Base-by-base conservation (phyloP, 2,329 filamentous ascomycete genomes). In the Aspergillus sp. region DNA sequence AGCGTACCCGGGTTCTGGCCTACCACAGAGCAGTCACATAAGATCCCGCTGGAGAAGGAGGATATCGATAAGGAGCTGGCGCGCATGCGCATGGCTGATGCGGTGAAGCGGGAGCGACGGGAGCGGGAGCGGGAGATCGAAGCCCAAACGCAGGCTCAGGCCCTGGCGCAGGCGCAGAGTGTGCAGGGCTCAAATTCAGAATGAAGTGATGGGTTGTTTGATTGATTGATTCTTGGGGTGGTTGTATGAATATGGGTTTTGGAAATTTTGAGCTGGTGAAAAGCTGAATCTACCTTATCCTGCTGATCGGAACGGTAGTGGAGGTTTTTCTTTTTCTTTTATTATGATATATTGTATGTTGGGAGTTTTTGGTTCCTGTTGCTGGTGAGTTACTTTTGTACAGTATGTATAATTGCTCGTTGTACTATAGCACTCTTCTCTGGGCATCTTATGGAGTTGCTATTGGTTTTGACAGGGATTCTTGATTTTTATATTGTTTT, bases 1-100 rank as follows among this genome's bases (percentile, higher is more conserved):
- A 80, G 84, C 48, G 91, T 98, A 1, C 87, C 90, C 21, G 90
- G 89, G 57, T 99, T 99, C 82, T 99, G 95, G 95, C 95, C 95
- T 27, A 91, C 88, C 69, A 82, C 76, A 8, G 75, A 77, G 59
- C 77, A 81, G 61, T 82, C 81, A 62, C 79, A 82, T 62, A 77
- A 76, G 52, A 82, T 84, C n/a, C 81, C 82, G 0, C 66, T 78
- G 19, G 80, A 82, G 45, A 80, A 77, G 12, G 79, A 81, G 25
- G 78, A 82, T 55, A 95, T 99, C 69, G 84, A 88, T 57, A 84
- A 83, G 62, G 95, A 99, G 79, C 80, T 96, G 64, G 83, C 90
- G 71, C 81, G 90, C 63, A 81, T 95, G 73, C 67, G 73, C 27
- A 68, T 64, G 66, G 72, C 87, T 84, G 72, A 77, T 73, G 64